Percentiles rank a stretch among this genome's conserved stretches.
Evolutionary conservation across 306 rosid species (phyloP).

Genomic region (Quillaja saponaria): DNA sequence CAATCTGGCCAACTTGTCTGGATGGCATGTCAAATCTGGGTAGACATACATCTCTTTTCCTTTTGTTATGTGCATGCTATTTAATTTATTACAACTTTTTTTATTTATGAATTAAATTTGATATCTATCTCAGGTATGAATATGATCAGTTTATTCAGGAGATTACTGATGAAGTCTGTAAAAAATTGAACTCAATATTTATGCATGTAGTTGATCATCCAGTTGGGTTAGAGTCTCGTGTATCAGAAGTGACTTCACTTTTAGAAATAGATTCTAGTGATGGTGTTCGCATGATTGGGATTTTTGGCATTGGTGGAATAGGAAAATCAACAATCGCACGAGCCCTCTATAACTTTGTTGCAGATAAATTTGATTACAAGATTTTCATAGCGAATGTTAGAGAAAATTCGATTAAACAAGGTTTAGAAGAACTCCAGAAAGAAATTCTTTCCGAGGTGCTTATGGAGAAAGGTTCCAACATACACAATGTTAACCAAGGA

Average conservation of each 20-base stretch:
- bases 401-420: conserved; percentile 12
- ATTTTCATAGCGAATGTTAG: conserved; percentile 27
- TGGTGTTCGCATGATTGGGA: conserved; percentile 7
- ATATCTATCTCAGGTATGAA: neutral
- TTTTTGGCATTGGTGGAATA: conserved; percentile 26
- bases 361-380: conserved; percentile 18
- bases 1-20: conserved; percentile 3
- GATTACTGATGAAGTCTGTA: conserved; percentile 7
- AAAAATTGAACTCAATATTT: neutral
- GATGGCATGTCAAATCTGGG: neutral
- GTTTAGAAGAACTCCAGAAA: conserved; percentile 19
- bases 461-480: neutral
- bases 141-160: neutral
- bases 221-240: conserved; percentile 15
- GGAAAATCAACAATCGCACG: conserved; percentile 32
- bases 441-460: conserved; percentile 6
- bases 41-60: neutral
- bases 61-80: neutral
- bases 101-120: neutral
- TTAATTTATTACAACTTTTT: neutral
- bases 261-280: conserved; percentile 1
- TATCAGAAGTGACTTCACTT: conserved; percentile 6
- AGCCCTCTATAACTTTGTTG: conserved; percentile 21
- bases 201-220: conserved; percentile 23
- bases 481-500: conserved; percentile 9